Conservation (phyloP, 2,329 filamentous ascomycete species). For the Xylariaceae sp. region DNA sequence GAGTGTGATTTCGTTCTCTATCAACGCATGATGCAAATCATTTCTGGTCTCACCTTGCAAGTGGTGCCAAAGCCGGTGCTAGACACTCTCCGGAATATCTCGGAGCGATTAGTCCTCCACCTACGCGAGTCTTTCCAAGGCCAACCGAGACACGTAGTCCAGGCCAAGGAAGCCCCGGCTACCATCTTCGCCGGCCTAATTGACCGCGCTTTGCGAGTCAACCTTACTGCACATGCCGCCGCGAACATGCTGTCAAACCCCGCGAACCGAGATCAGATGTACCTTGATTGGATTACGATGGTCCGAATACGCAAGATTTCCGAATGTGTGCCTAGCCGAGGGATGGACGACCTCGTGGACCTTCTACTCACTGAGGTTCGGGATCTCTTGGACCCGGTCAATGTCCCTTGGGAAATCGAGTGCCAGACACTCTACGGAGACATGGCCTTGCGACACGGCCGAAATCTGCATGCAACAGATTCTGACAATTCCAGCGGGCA, state of each 20-base stretch:
- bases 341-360: constrained; percentile 68
- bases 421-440: constrained; percentile 64
- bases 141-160: constrained; percentile 81
- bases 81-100: constrained; percentile 85
- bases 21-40: constrained; percentile 92
- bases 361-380: constrained; percentile 69
- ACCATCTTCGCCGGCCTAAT: constrained; percentile 85
- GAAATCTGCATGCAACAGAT: constrained; percentile 43
- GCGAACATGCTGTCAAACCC: constrained; percentile 90
- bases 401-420: constrained; percentile 67
- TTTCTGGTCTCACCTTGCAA: constrained; percentile 85
- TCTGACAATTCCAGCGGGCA: constrained; percentile 49
- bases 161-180: constrained; percentile 86
- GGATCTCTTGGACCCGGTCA: constrained; percentile 68
- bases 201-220: constrained; percentile 86
- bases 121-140: constrained; percentile 84
- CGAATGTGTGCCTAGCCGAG: constrained; percentile 63
- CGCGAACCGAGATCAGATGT: constrained; percentile 93
- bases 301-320: constrained; percentile 65
- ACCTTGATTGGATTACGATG: constrained; percentile 80
- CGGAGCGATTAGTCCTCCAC: constrained; percentile 76
- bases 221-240: constrained; percentile 89
- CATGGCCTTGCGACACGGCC: constrained; percentile 51
- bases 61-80: constrained; percentile 87
- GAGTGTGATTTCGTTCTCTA: constrained; percentile 96